Evolutionary conservation across 495 filamentous ascomycete species (phyloP).

Genomic region (Clavariopsis aquatica): DNA sequence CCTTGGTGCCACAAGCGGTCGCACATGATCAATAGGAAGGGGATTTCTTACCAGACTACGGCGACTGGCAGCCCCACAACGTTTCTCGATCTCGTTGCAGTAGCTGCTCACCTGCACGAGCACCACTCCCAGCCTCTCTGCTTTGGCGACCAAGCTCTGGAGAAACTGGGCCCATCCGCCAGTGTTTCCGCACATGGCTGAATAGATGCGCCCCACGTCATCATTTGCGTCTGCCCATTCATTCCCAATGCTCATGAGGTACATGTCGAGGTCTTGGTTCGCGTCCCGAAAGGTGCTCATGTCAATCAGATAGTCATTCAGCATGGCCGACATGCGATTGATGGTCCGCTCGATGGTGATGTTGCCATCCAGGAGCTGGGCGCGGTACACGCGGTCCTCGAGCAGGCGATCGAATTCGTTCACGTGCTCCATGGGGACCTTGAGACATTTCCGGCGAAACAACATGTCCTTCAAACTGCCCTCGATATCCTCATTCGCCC

Average conservation of each 20-base stretch:
- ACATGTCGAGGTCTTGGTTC: slow-evolving; percentile 72
- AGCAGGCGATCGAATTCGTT: slow-evolving; percentile 88
- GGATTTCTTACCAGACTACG: slow-evolving; percentile 39
- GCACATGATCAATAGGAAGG: slow-evolving; percentile 8
- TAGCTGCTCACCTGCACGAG: slow-evolving; percentile 44
- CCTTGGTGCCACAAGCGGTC: slow-evolving; percentile 17
- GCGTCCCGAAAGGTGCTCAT: slow-evolving; percentile 74
- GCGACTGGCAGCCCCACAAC: slow-evolving; percentile 46
- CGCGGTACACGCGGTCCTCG: slow-evolving; percentile 75
- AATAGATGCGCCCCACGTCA: slow-evolving; percentile 39
- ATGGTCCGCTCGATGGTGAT: slow-evolving; percentile 89
- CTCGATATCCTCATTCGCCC: slow-evolving; percentile 80
- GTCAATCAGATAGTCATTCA: slow-evolving; percentile 76
- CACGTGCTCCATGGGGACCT: slow-evolving; percentile 79
- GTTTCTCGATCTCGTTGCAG: slow-evolving; percentile 46
- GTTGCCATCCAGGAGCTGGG: slow-evolving; percentile 81
- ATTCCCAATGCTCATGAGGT: slow-evolving; percentile 64
- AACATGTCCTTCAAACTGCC: slow-evolving; percentile 79
- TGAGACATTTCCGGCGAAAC: slow-evolving; percentile 76
- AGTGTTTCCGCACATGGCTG: slow-evolving; percentile 46
- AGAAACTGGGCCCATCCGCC: slow-evolving; percentile 44
- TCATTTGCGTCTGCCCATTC: slow-evolving; percentile 48
- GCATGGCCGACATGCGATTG: slow-evolving; percentile 68
- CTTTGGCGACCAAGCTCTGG: slow-evolving; percentile 42
- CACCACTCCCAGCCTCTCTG: slow-evolving; percentile 41